Evolutionary conservation across 2,329 filamentous ascomycete species (phyloP).

Genomic region (Aspergillus luchuensis): DNA sequence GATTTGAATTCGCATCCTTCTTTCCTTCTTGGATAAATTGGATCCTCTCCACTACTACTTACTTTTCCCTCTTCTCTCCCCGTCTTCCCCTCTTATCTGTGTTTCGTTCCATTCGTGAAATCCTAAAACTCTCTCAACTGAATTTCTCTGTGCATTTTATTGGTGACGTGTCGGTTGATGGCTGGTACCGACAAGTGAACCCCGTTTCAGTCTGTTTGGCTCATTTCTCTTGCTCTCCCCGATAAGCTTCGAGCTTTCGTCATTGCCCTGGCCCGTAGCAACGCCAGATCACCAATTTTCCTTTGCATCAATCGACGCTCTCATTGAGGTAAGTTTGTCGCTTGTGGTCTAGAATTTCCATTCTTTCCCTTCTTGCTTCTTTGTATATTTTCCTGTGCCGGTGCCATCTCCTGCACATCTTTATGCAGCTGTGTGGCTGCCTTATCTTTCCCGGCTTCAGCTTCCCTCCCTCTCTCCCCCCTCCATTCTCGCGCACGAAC

Average conservation of each 20-base stretch:
- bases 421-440: slow-evolving; percentile 13
- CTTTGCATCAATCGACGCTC: not conserved
- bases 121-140: not conserved
- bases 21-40: not conserved
- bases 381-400: slow-evolving; percentile 7
- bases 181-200: not conserved
- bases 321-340: slow-evolving; percentile 9
- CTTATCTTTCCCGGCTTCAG: slow-evolving; percentile 15
- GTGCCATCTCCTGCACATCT: slow-evolving; percentile 1
- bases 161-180: slow-evolving; percentile 8
- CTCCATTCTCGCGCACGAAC: not conserved
- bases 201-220: not conserved
- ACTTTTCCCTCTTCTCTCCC: not conserved
- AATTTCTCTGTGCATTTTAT: not conserved
- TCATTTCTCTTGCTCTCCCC: slow-evolving; percentile 7
- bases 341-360: slow-evolving; percentile 5
- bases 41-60: not conserved
- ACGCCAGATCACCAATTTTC: not conserved
- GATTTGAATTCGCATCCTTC: not conserved
- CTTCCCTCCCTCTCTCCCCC: not conserved
- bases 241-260: slow-evolving; percentile 17
- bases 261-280: slow-evolving; percentile 9
- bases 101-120: not conserved
- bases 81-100: not conserved
- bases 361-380: not conserved